Base-by-base conservation (phyloP, 2,329 filamentous ascomycete genomes). In the Coniella lustricola region DNA sequence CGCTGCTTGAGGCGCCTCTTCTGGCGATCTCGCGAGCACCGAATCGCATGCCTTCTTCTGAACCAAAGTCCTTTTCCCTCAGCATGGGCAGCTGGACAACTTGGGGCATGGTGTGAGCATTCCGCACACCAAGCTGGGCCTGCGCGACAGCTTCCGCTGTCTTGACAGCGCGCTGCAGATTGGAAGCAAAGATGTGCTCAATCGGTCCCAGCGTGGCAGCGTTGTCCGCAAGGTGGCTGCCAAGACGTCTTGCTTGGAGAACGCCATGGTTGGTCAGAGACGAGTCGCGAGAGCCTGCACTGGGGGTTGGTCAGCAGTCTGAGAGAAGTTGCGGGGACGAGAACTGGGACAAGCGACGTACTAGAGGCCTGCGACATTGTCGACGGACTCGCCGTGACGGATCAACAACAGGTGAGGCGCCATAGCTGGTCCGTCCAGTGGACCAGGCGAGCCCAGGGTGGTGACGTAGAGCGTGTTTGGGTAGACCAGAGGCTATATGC, bases 371-470 rank as follows among this genome's bases (percentile, higher is more conserved):
- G 84, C 85, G 50, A 93, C 84, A 64, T 95, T 95, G 68, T 95
- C 87, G 55, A 94, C 86, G 14, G 88, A 91, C 70, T 95, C 90
- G 61, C 84, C 90, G 73, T 95, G 90, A 49, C 90, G 83, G 59
- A 95, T 81, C 58, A 95, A 75, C 59, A 90, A 81, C 48, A 95
- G 65, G 60, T 74, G 76, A 77, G 85, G 36, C 2, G 29, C n/a
- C 44, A 46, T 46, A 4, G 39, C 33, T 2, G 36, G 12, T 29
- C 25, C 5, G 25, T n/a, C n/a, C n/a, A n/a, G n/a, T n/a, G n/a
- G n/a, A n/a, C 25, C 25, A 29, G 25, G 25, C 25, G 25, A 29
- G 10, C 29, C 20, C 40, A 40, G 18, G 14, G 14, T 32, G 22
- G 2, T 32, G 14, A 42, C 7, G 29, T 32, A n/a, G 16, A 25